phyloP scores from a whole-genome alignment of 2,329 filamentous ascomycete species.

The Aureobasidium sp. region DNA sequence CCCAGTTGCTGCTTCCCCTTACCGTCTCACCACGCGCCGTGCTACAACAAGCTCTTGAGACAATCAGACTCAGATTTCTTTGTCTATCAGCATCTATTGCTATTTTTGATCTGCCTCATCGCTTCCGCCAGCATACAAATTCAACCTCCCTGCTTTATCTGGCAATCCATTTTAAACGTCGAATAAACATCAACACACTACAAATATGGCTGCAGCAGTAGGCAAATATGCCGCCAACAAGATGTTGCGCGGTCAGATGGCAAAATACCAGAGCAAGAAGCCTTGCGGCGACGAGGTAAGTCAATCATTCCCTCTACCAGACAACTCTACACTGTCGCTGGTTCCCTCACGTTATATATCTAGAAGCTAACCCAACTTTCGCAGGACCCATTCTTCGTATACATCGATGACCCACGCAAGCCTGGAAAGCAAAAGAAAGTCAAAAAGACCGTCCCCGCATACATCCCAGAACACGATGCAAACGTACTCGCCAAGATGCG shows the following conservation, averaged over 20 bases:
- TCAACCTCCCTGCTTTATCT: background rate
- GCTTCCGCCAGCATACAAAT: background rate
- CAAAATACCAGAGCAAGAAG: slow-evolving; percentile 41
- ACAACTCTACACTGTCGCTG: background rate
- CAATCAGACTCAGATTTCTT: background rate
- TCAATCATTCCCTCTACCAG: slow-evolving; percentile 7
- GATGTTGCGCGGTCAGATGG: slow-evolving; percentile 41
- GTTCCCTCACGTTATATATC: too few species aligned
- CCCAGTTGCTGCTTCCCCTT: background rate
- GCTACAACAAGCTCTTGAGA: background rate
- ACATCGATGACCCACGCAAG: slow-evolving; percentile 65
- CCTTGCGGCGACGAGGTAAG: slow-evolving; percentile 36
- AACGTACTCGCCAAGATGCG: slow-evolving; percentile 80
- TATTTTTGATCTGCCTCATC: background rate
- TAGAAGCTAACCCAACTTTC: slow-evolving; percentile 15
- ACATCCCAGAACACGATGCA: slow-evolving; percentile 75
- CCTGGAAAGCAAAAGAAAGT: slow-evolving; percentile 73
- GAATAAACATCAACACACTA: background rate
- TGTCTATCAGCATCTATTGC: background rate
- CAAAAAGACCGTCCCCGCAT: slow-evolving; percentile 76
- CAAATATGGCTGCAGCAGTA: slow-evolving; percentile 38
- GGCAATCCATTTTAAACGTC: background rate
- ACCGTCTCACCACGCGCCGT: slow-evolving; percentile 11
- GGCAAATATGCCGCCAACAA: slow-evolving; percentile 46
- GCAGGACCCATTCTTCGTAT: slow-evolving; percentile 86